A percentile compares a stretch with the other conserved stretches of the same genome.
Evolutionary conservation across 2,329 filamentous ascomycete genomes (phyloP).

Genomic region (Colletotrichum sp.): DNA sequence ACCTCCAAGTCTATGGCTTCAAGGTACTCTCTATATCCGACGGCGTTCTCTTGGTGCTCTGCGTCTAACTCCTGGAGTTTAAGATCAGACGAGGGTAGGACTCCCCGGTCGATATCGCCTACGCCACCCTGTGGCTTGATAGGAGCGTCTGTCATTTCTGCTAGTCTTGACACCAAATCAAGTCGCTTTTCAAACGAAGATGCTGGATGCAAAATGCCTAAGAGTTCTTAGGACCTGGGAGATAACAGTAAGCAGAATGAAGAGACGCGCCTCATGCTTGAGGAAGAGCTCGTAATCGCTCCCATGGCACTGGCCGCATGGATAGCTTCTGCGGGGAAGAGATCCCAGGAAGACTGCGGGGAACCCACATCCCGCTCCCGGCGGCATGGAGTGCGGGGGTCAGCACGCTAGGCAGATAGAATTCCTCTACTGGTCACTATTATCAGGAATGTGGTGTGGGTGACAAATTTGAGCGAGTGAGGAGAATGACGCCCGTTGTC

Average conservation of each 20-base stretch:
- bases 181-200: not conserved
- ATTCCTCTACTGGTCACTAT: not conserved
- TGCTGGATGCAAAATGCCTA: no score
- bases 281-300: not conserved
- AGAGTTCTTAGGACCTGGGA: not conserved
- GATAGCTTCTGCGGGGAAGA: not conserved
- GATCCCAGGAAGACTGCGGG: not conserved
- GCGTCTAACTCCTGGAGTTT: not conserved
- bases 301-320: rapidly evolving
- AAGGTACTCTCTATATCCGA: not conserved
- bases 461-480: not conserved
- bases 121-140: not conserved
- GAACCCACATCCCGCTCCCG: not conserved
- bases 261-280: rapidly evolving
- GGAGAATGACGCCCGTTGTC: not conserved
- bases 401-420: not conserved
- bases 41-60: not conserved
- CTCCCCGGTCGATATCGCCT: not conserved
- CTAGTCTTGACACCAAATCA: not conserved
- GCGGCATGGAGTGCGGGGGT: not conserved
- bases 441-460: not conserved
- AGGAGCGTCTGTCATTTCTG: not conserved
- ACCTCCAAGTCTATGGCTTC: not conserved
- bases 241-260: not conserved
- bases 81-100: not conserved